Percentiles rank a stretch among this genome's conserved stretches.
Conservation (phyloP, 2,329 filamentous ascomycete genomes). For the Fusarium sp. region DNA sequence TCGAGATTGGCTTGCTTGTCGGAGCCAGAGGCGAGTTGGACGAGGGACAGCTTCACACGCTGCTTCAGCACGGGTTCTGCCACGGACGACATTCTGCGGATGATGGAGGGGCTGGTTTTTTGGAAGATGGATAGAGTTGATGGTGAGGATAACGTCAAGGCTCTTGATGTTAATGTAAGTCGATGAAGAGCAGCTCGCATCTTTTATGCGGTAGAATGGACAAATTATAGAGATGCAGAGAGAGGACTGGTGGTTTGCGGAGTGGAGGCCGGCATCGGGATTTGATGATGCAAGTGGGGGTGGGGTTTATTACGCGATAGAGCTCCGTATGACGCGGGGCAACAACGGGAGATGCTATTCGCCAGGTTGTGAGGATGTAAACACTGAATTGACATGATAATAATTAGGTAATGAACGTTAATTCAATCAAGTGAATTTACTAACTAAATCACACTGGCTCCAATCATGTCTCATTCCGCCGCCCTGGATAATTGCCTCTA, state of each 20-base stretch:
- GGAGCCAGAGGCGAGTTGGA: constrained; percentile 84
- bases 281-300: constrained; percentile 37
- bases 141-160: constrained; percentile 22
- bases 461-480: too few relatives aligned
- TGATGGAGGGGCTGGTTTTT: constrained; percentile 29
- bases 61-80: constrained; percentile 73
- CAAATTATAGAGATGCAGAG: neutral
- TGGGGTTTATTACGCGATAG: constrained; percentile 36
- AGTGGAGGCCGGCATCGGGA: constrained; percentile 24
- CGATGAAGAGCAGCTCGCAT: constrained; percentile 42
- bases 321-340: constrained; percentile 32
- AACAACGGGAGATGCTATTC: constrained; percentile 22
- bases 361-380: constrained; percentile 2
- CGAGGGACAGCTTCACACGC: constrained; percentile 83
- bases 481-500: too few relatives aligned
- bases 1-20: constrained; percentile 90
- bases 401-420: too few relatives aligned
- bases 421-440: too few relatives aligned
- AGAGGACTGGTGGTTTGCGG: constrained; percentile 10
- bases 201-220: neutral
- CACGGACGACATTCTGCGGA: constrained; percentile 56
- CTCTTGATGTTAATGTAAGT: constrained; percentile 27
- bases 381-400: neutral
- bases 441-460: too few relatives aligned
- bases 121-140: constrained; percentile 38